phyloP scores from a whole-genome alignment of 2,329 filamentous ascomycete species.

The Cyclaneusma minus region DNA sequence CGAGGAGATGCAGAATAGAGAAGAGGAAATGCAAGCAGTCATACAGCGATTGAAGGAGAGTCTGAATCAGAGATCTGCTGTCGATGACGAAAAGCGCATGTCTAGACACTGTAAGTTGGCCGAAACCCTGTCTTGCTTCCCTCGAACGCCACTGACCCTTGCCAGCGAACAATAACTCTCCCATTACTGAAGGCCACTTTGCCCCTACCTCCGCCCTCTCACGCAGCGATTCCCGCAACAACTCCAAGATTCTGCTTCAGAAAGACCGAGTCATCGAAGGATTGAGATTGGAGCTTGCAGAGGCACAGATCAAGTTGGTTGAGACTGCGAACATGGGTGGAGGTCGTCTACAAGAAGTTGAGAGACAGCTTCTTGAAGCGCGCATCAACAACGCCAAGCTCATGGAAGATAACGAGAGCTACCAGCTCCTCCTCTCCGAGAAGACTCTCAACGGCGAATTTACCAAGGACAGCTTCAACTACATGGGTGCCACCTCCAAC shows the following conservation, averaged over 20 bases:
- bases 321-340: constrained; percentile 90
- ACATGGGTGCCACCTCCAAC: constrained; percentile 41
- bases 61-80: constrained; percentile 56
- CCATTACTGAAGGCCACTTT: constrained; percentile 64
- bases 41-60: constrained; percentile 88
- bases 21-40: constrained; percentile 80
- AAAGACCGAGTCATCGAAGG: constrained; percentile 96
- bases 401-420: constrained; percentile 98
- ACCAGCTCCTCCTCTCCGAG: constrained; percentile 85
- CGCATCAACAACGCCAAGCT: constrained; percentile 91
- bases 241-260: constrained; percentile 78
- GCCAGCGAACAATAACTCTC: constrained; percentile 36
- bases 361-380: constrained; percentile 76
- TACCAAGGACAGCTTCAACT: constrained; percentile 66
- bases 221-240: constrained; percentile 77
- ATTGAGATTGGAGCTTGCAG: constrained; percentile 78
- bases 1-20: constrained; percentile 67
- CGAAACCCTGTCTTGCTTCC: background rate
- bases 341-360: constrained; percentile 75
- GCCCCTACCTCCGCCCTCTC: constrained; percentile 73
- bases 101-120: constrained; percentile 38
- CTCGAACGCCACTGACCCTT: constrained; percentile 6
- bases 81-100: constrained; percentile 31
- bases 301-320: constrained; percentile 87
- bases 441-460: constrained; percentile 94